Evolutionary conservation across 352 stramenopile species (phyloP).

Genomic region (Globisporangium canariense): DNA sequence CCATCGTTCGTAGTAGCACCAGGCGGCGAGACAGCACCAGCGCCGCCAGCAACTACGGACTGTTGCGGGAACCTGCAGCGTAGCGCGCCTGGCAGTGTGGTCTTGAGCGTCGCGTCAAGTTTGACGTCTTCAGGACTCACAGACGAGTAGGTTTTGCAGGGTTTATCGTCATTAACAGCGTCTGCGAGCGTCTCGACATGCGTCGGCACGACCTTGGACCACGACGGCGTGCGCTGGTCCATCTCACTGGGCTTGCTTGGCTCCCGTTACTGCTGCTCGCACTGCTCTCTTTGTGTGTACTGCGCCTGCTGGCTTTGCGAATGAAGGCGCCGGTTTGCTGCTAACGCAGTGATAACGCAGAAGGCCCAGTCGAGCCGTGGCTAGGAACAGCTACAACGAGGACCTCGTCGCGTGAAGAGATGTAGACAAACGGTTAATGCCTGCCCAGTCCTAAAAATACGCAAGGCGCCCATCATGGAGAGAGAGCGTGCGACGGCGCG

Average conservation of each 20-base stretch:
- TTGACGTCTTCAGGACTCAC: not conserved
- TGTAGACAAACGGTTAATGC: no score
- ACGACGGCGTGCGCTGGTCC: constrained; percentile 1
- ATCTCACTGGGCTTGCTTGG: not conserved
- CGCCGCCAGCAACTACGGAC: not conserved
- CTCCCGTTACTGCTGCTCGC: no score
- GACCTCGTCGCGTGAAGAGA: no score
- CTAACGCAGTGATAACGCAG: not conserved
- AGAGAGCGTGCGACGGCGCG: no score
- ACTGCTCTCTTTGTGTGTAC: not conserved
- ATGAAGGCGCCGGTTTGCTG: no score
- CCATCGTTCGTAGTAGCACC: not conserved
- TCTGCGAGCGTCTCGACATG: not conserved
- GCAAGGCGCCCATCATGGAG: no score
- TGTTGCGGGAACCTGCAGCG: not conserved
- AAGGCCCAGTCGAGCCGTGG: not conserved
- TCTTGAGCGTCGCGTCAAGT: not conserved
- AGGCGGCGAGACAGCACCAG: not conserved
- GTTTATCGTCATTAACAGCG: not conserved
- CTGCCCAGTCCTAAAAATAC: no score
- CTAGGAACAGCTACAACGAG: not conserved
- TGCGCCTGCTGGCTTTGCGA: not conserved
- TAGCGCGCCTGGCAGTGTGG: not conserved
- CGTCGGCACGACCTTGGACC: constrained; percentile 1
- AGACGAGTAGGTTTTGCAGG: no score